Evolutionary conservation across 495 filamentous ascomycete genomes (phyloP), one percentile per base, ranked within the genome.

Genomic region (Aspergillus hancockii): DNA sequence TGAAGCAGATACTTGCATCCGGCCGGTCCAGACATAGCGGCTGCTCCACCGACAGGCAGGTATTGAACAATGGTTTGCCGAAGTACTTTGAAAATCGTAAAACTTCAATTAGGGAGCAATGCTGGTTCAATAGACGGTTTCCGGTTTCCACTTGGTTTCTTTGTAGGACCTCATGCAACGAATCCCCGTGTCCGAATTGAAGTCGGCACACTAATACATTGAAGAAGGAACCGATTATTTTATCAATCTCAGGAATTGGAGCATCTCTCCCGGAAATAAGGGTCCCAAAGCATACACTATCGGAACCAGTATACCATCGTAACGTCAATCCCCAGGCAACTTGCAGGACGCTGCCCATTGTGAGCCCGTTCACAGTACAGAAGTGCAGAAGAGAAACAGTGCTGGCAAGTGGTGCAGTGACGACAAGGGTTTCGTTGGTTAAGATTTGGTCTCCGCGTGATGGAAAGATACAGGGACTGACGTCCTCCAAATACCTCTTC

Each of bases 301-400:
- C 46, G 76, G 72, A 55, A 81, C 79, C 8, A 67, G 80, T 69
- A 83, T 85, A 8, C 74, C 75, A 0, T 74, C 80, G 4, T 72
- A 72, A 80, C 65, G 83, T 74, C 30, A 71, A 56, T 13, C 60
- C 61, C n/a, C 83, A 63, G 2, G 80, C 79, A 4, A 36, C 25
- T 32, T 52, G 50, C 13, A 43, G 40, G 3, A 18, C 40, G 40
- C 19, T 43, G n/a, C 40, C 14, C 16, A 43, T 19, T 3, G 40
- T 43, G 7, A 43, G 14, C 1, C 40, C 40, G 8, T 43, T 7
- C 40, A 8, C 19, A 2, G 40, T 2, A 43, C 40, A 43, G 14
- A 43, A 43, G 22, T 28, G 49, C 23, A n/a, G 9, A 12, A 51
- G 9, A 7, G 18, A 7, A n/a, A 16, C 40, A 16, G 40, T 21